phyloP scores from a whole-genome alignment of 441 rosid genomes.

The Melastoma candidum region DNA sequence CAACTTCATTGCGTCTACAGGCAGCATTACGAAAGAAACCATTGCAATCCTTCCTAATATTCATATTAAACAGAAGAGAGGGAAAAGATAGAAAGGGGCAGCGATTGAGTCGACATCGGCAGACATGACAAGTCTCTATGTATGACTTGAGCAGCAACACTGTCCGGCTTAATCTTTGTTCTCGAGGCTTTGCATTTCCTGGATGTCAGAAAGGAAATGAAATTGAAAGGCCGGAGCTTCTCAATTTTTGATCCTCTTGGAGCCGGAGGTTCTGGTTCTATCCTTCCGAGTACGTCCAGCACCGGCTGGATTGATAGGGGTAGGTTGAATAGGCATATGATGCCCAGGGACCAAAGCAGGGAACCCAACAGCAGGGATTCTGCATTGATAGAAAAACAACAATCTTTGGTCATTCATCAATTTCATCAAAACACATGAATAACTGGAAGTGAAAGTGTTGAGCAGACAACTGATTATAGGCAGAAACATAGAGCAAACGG shows the following conservation, averaged over 20 bases:
- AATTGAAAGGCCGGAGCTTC: conserved; percentile 2
- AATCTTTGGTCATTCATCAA: too few species aligned
- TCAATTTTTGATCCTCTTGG: conserved; percentile 42
- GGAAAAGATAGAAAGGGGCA: too few species aligned
- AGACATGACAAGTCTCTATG: too few species aligned
- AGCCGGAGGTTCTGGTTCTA: conserved; percentile 21
- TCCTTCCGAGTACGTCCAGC: conserved; percentile 29
- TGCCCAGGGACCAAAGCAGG: conserved; percentile 82
- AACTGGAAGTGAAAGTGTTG: not conserved
- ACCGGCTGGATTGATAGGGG: conserved; percentile 19
- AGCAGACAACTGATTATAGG: not conserved
- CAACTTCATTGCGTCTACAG: too few species aligned
- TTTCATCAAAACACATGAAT: too few species aligned
- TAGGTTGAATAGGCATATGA: conserved; percentile 47
- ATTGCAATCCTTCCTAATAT: too few species aligned
- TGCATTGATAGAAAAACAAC: conserved; percentile 18
- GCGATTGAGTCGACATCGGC: too few species aligned
- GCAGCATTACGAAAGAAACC: too few species aligned
- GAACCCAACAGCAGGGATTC: conserved; percentile 95
- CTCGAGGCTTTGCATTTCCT: conserved; percentile 54
- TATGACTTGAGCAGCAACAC: too few species aligned
- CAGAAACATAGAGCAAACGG: too few species aligned
- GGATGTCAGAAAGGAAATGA: conserved; percentile 15
- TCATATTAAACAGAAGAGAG: too few species aligned
- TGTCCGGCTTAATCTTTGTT: conserved; percentile 23